Percentiles rank a stretch among this genome's conserved stretches.
These are phyloP conservation scores for Botryobasidium botryosum DNA, from an alignment of 768 basidiomycete genomes.

Conservation along the genomic window DNA sequence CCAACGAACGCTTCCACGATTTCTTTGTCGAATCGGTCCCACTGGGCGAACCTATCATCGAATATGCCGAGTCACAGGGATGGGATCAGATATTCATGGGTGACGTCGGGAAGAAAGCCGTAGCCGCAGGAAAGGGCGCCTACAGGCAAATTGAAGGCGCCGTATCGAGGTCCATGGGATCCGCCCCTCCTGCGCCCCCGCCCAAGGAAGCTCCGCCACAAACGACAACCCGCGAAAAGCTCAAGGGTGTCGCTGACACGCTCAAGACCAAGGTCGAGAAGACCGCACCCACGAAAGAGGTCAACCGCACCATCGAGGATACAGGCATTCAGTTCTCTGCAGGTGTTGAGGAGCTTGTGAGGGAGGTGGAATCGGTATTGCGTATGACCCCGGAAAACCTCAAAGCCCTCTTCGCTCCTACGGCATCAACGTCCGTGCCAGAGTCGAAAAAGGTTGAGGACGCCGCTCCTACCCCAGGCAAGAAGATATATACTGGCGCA, in stretches of 20 bases:
- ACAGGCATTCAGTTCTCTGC: slow-evolving; percentile 27
- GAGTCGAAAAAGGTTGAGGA: slow-evolving; percentile 1
- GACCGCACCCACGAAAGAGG: slow-evolving; percentile 12
- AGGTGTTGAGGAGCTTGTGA: slow-evolving; percentile 49
- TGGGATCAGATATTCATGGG: slow-evolving; percentile 35
- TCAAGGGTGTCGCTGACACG: slow-evolving; percentile 27
- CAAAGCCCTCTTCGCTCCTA: slow-evolving; percentile 16
- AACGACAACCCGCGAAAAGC: slow-evolving; percentile 7
- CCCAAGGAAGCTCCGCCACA: not conserved
- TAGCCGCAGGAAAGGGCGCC: slow-evolving; percentile 3
- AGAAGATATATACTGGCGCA: slow-evolving; percentile 41
- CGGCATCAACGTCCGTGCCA: slow-evolving; percentile 13
- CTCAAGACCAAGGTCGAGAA: slow-evolving; percentile 36
- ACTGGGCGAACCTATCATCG: slow-evolving; percentile 54
- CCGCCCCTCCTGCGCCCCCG: not conserved
- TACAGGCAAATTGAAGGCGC: slow-evolving; percentile 5
- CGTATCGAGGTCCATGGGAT: slow-evolving; percentile 6
- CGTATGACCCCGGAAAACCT: slow-evolving; percentile 22
- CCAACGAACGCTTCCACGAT: slow-evolving; percentile 65
- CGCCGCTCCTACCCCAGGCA: slow-evolving; percentile 13
- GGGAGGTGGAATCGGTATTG: slow-evolving; percentile 59
- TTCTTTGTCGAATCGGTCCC: slow-evolving; percentile 73
- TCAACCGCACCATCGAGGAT: not conserved
- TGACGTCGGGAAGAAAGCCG: slow-evolving; percentile 2
- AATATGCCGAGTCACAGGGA: slow-evolving; percentile 60